Percentiles rank a stretch among this genome's conserved stretches.
Conservation (phyloP, 2,329 filamentous ascomycete species). For the Xylariaceae sp. region DNA sequence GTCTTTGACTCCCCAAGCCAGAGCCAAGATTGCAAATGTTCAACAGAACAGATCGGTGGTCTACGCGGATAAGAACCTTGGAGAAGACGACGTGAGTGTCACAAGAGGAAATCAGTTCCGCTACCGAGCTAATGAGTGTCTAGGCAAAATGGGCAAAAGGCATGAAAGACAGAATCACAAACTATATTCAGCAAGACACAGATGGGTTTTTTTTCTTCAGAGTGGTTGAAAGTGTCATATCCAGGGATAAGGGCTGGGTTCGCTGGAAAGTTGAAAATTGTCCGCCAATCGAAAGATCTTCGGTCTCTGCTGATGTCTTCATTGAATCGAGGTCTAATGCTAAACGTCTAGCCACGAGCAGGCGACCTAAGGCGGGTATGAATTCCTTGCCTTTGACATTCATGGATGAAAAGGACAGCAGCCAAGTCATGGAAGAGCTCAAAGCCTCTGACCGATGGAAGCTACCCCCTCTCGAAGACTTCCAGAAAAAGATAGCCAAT, state of each 20-base stretch:
- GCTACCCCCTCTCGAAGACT: slow-evolving; percentile 65
- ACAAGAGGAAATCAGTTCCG: not conserved
- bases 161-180: slow-evolving; percentile 74
- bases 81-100: slow-evolving; percentile 73
- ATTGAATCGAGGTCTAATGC: slow-evolving; percentile 64
- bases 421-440: slow-evolving; percentile 63
- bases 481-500: slow-evolving; percentile 68
- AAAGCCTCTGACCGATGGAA: slow-evolving; percentile 62
- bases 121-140: slow-evolving; percentile 15
- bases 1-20: slow-evolving; percentile 79
- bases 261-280: slow-evolving; percentile 97
- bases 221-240: slow-evolving; percentile 94
- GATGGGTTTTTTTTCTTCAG: slow-evolving; percentile 93
- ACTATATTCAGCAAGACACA: slow-evolving; percentile 73
- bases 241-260: slow-evolving; percentile 97
- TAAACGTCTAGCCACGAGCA: slow-evolving; percentile 64
- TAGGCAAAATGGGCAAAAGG: slow-evolving; percentile 78
- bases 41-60: slow-evolving; percentile 80
- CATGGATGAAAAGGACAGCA: slow-evolving; percentile 61
- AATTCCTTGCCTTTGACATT: slow-evolving; percentile 76
- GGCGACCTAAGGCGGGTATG: slow-evolving; percentile 65
- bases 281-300: slow-evolving; percentile 73
- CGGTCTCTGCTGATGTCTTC: slow-evolving; percentile 67
- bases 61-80: slow-evolving; percentile 70
- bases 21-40: slow-evolving; percentile 69